These are phyloP conservation scores for Ophiostoma fasciatum DNA, from an alignment of 2,329 filamentous ascomycete genomes.

Conservation along the genomic window DNA sequence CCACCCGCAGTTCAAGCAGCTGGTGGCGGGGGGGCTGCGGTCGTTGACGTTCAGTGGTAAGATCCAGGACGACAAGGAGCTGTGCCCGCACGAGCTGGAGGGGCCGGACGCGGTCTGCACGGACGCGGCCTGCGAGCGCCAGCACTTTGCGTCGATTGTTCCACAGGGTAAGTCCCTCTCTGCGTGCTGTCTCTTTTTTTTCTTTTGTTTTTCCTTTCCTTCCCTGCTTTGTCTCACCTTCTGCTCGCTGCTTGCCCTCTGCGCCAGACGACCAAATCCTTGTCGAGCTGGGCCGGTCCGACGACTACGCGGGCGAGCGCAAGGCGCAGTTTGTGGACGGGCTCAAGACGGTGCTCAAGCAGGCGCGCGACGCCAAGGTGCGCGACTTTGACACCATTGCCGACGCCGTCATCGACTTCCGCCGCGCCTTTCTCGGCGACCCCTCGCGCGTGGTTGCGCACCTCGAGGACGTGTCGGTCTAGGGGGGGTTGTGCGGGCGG, in stretches of 20 bases:
- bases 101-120: conserved; percentile 56
- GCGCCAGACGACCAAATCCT: conserved; percentile 56
- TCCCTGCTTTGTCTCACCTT: conserved; percentile 27
- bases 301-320: conserved; percentile 47
- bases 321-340: conserved; percentile 47
- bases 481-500: background rate
- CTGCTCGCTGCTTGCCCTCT: conserved; percentile 15
- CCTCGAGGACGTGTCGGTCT: conserved; percentile 18
- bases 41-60: conserved; percentile 90
- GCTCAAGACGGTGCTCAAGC: conserved; percentile 44
- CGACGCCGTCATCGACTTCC: conserved; percentile 50
- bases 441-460: conserved; percentile 43
- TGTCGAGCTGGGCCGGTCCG: conserved; percentile 52
- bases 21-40: conserved; percentile 61
- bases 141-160: conserved; percentile 66
- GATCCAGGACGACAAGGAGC: conserved; percentile 57
- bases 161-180: conserved; percentile 55
- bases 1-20: conserved; percentile 58
- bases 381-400: conserved; percentile 54
- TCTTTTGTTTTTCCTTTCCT: background rate
- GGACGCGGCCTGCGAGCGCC: conserved; percentile 53
- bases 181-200: conserved; percentile 5
- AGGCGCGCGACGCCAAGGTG: conserved; percentile 42
- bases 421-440: conserved; percentile 49
- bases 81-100: conserved; percentile 65